These are phyloP conservation scores for Metarhizium rileyi DNA, from an alignment of 2,329 filamentous ascomycete species.

Conservation along the genomic window DNA sequence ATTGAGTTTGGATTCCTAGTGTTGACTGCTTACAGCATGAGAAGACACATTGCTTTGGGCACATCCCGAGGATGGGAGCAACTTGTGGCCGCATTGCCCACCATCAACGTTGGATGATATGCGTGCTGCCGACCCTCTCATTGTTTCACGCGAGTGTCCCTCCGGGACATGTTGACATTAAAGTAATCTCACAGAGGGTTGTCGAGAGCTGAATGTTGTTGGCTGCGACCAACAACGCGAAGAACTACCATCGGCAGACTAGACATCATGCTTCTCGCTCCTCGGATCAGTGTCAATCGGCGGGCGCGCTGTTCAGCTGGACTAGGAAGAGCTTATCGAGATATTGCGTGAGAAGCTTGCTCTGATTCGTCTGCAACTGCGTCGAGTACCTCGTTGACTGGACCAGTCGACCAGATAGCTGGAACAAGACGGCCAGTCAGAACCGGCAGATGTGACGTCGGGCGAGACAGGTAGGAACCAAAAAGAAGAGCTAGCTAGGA, in stretches of 20 bases:
- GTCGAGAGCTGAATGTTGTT: neutral
- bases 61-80: neutral
- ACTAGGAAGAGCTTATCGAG: neutral
- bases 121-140: neutral
- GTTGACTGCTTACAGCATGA: neutral
- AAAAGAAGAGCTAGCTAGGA: neutral
- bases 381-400: neutral
- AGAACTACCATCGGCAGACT: too few species aligned
- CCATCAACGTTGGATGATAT: neutral
- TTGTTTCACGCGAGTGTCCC: neutral
- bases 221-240: too few species aligned
- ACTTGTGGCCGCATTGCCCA: neutral
- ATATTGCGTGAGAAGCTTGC: neutral
- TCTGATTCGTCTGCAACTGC: neutral
- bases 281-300: neutral
- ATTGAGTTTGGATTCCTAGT: neutral
- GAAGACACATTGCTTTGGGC: neutral
- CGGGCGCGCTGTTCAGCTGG: neutral
- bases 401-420: neutral
- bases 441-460: neutral
- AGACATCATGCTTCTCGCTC: too few species aligned
- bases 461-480: neutral
- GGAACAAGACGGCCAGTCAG: neutral
- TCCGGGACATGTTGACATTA: neutral
- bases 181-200: too few species aligned